Percentiles rank a stretch among this genome's conserved stretches.
Conservation (phyloP, 1,284 basidiomycete species). For the Pseudozyma tsukubaensis region DNA sequence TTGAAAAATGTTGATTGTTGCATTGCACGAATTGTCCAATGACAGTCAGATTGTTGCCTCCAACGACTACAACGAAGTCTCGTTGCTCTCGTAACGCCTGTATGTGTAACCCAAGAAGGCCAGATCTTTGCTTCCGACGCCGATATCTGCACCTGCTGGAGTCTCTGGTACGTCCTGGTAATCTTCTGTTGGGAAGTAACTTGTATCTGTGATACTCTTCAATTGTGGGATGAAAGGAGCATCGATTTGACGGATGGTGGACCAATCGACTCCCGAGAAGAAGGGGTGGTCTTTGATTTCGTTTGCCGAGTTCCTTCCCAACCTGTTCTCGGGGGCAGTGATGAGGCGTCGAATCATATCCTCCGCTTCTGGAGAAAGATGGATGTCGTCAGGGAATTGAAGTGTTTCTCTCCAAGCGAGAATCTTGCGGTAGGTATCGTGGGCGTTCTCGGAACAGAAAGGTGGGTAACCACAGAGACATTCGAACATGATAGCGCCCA, state of each 20-base stretch:
- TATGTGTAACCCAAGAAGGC: slow-evolving; percentile 67
- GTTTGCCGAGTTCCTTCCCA: slow-evolving; percentile 76
- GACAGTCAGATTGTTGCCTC: background rate
- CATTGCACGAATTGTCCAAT: background rate
- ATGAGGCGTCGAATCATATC: slow-evolving; percentile 89
- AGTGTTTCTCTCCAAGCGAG: slow-evolving; percentile 91
- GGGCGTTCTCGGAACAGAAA: slow-evolving; percentile 96
- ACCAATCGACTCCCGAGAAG: slow-evolving; percentile 96
- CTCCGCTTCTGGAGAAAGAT: slow-evolving; percentile 90
- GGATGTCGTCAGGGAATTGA: slow-evolving; percentile 93
- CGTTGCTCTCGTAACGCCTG: slow-evolving; percentile 65
- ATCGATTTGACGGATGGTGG: slow-evolving; percentile 87
- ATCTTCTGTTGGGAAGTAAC: slow-evolving; percentile 97
- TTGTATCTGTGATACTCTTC: slow-evolving; percentile 85
- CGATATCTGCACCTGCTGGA: slow-evolving; percentile 60
- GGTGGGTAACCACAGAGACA: slow-evolving; percentile 95
- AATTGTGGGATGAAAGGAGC: slow-evolving; percentile 95
- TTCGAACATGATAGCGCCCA: slow-evolving; percentile 95
- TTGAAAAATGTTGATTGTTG: background rate
- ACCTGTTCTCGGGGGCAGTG: slow-evolving; percentile 82
- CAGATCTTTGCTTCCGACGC: slow-evolving; percentile 64
- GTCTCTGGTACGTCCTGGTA: slow-evolving; percentile 82
- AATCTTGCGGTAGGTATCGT: slow-evolving; percentile 98
- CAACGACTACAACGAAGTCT: slow-evolving; percentile 51
- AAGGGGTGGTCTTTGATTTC: slow-evolving; percentile 95